Conservation (phyloP, 345 rosid species). For the Iberis pinnata region DNA sequence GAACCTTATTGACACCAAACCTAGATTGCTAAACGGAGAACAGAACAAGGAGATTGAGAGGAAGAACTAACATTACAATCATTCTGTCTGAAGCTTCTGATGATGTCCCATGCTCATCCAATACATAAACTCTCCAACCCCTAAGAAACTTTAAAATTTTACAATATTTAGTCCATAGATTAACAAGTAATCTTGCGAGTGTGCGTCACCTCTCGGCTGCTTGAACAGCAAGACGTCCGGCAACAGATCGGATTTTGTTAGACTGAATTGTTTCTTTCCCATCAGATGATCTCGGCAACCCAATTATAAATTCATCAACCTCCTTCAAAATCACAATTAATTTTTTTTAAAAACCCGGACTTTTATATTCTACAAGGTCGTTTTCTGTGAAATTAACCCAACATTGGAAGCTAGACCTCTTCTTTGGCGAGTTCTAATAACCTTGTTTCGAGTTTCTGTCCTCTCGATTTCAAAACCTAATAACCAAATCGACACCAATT, state of each 20-base stretch:
- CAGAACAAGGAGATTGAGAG: not conserved
- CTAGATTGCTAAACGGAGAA: slow-evolving; percentile 6
- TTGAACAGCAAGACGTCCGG: slow-evolving; percentile 64
- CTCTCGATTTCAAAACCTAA: slow-evolving; percentile 71
- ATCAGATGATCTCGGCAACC: slow-evolving; percentile 72
- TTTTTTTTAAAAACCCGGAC: too few relatives aligned
- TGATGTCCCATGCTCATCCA: slow-evolving; percentile 84
- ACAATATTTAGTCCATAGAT: not conserved
- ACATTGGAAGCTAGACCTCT: slow-evolving; percentile 35
- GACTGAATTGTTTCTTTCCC: slow-evolving; percentile 80
- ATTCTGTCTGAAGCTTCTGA: slow-evolving; percentile 54
- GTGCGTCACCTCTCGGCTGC: slow-evolving; percentile 63
- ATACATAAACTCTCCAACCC: slow-evolving; percentile 87
- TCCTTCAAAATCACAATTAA: slow-evolving; percentile 38
- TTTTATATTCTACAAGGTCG: too few relatives aligned
- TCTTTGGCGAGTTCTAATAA: slow-evolving; percentile 63
- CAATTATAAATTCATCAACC: slow-evolving; percentile 76
- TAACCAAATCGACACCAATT: slow-evolving; percentile 1
- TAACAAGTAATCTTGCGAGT: not conserved
- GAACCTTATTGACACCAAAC: too few relatives aligned
- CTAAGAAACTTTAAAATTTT: slow-evolving; percentile 33
- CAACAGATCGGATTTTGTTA: slow-evolving; percentile 73
- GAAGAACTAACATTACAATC: slow-evolving; percentile 55
- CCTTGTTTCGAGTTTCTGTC: slow-evolving; percentile 66
- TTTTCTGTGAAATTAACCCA: not conserved